These are phyloP conservation scores for Amaranthus cruentus DNA, from an alignment of 148 eudicot species.

Conservation along the genomic window DNA sequence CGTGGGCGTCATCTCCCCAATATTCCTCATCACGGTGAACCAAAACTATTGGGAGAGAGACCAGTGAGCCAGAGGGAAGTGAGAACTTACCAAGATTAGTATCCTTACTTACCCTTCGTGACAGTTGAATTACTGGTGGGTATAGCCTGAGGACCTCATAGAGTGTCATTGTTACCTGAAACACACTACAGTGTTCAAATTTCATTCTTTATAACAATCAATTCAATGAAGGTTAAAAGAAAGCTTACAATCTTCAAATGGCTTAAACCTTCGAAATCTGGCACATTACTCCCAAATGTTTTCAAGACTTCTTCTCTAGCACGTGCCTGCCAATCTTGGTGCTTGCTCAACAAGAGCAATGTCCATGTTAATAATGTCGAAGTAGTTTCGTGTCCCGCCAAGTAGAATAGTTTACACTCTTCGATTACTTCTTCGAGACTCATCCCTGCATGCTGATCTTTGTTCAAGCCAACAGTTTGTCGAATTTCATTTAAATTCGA, in stretches of 20 bases:
- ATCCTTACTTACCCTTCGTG: conserved; percentile 13
- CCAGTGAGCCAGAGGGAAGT: conserved; percentile 14
- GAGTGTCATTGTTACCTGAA: conserved; percentile 25
- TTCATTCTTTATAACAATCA: neutral
- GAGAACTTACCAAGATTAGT: conserved; percentile 13
- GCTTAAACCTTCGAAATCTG: conserved; percentile 21
- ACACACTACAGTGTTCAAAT: neutral
- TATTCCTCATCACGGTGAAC: conserved; percentile 15
- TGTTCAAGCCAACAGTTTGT: conserved; percentile 9
- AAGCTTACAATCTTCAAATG: conserved; percentile 22
- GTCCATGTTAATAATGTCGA: conserved; percentile 20
- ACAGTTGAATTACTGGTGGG: conserved; percentile 19
- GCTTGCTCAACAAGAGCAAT: conserved; percentile 25
- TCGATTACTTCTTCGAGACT: conserved; percentile 27
- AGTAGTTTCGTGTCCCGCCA: conserved; percentile 29
- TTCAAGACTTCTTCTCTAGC: conserved; percentile 26
- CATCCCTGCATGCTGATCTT: conserved; percentile 8
- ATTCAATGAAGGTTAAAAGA: neutral
- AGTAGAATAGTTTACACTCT: conserved; percentile 27
- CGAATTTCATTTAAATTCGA: conserved; percentile 18
- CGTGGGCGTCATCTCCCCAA: conserved; percentile 23
- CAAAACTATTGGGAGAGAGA: conserved; percentile 4
- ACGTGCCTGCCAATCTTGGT: conserved; percentile 26
- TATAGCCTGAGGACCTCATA: conserved; percentile 26
- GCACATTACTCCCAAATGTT: conserved; percentile 15